Base-by-base conservation (phyloP, 1,139 yeast species). In the Kodamaea alishanica region DNA sequence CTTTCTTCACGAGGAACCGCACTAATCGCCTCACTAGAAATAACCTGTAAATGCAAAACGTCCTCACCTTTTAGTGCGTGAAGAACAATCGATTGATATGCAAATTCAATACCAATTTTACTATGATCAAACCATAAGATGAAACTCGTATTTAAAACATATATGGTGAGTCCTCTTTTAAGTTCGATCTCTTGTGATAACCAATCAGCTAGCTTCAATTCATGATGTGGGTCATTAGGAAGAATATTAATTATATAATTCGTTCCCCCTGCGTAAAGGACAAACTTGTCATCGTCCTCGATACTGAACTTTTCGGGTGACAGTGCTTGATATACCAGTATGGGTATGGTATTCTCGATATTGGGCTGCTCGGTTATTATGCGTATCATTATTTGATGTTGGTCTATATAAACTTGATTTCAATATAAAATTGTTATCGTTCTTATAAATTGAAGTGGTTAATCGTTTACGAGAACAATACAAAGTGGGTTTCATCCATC, bases 211-310 rank as follows among this genome's bases (percentile, higher is more conserved):
- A 51, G 34, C 24, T 27, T 29, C 3, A 60, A 43, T 4, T 37
- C 33, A 29, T 42, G 48, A 10, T 41, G 39, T 7, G 55, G 50
- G 33, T 56, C 56, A 35, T 48, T 54, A 30, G 55, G 39, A 10
- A 45, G 27, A 3, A 63, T 25, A 10, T 25, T 3, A 48, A 41
- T 36, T 10, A 35, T 20, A 38, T 47, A 64, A 25, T 46, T 46
- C 5, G 46, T 30, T 3, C 71, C 73, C 5, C 76, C 76, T 5
- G 66, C 71, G 44, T 68, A 64, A 7, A 73, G 49, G 24, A 73
- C 67, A 42, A 62, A 56, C 48, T 70, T 69, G 48, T 72, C 77
- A 41, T 67, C 72, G 37, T 66, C 70, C 22, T 55, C 62, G 15
- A 61, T 49, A 8, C 68, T 58, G 46, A 65, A 71, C 32, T 53